phyloP scores from a whole-genome alignment of 2,329 filamentous ascomycete species.

The Myrmaecium sp. region DNA sequence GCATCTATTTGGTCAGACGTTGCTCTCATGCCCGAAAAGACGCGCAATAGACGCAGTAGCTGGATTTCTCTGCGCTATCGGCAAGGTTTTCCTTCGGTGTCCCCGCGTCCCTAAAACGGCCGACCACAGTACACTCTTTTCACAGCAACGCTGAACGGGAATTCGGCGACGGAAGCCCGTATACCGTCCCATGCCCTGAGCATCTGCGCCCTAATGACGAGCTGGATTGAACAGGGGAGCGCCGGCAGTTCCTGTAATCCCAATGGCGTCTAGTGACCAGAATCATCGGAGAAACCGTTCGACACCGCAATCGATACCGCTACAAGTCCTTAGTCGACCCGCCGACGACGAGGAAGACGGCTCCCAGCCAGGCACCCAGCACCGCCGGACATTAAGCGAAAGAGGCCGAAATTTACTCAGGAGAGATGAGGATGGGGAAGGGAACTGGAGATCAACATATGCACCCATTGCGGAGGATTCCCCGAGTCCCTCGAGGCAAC shows the following conservation, averaged over 20 bases:
- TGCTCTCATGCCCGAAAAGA: too few relatives aligned
- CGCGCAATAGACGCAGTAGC: too few relatives aligned
- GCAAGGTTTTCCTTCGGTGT: too few relatives aligned
- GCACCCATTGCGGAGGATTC: conserved; percentile 36
- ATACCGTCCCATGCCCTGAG: conserved; percentile 12
- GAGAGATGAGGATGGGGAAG: conserved; percentile 22
- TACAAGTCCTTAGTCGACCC: conserved; percentile 37
- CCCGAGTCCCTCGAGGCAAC: conserved; percentile 26
- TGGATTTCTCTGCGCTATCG: too few relatives aligned
- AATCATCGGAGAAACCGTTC: conserved; percentile 30
- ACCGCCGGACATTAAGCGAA: conserved; percentile 30
- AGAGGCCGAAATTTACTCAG: conserved; percentile 30
- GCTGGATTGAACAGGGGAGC: conserved; percentile 10
- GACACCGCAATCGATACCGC: conserved; percentile 48
- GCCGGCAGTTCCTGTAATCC: conserved; percentile 15
- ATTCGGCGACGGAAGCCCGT: too few relatives aligned
- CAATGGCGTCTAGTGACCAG: conserved; percentile 33
- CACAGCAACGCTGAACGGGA: too few relatives aligned
- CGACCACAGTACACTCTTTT: too few relatives aligned
- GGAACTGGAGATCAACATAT: conserved; percentile 29
- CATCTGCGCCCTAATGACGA: conserved; percentile 13
- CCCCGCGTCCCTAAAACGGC: too few relatives aligned
- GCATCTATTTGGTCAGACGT: too few relatives aligned
- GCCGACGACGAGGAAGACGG: conserved; percentile 16
- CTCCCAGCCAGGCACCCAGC: conserved; percentile 14